Evolutionary conservation across 805 yeast genomes (phyloP).

Genomic region (Yamadazyma kitorensis): DNA sequence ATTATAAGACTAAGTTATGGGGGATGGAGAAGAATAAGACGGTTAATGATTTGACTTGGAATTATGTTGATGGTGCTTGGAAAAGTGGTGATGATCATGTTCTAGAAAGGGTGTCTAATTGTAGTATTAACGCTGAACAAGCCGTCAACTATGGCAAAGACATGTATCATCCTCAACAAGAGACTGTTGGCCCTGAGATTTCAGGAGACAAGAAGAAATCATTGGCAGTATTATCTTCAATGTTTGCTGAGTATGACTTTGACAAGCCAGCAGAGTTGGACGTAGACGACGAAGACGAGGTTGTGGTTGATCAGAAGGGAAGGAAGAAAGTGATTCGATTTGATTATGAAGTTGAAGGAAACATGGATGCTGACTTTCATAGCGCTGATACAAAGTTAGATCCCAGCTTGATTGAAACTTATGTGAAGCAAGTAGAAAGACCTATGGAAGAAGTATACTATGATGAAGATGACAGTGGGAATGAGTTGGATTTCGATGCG

Average conservation of each 20-base stretch:
- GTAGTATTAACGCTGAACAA: slow-evolving; percentile 25
- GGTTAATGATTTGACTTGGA: slow-evolving; percentile 58
- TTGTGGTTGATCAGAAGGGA: slow-evolving; percentile 36
- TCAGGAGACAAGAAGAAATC: slow-evolving; percentile 24
- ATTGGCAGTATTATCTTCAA: slow-evolving; percentile 31
- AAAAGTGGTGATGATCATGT: slow-evolving; percentile 75
- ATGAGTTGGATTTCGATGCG: slow-evolving; percentile 34
- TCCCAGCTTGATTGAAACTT: slow-evolving; percentile 20
- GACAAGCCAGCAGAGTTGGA: slow-evolving; percentile 36
- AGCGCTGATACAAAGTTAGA: slow-evolving; percentile 26
- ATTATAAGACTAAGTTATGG: slow-evolving; percentile 84
- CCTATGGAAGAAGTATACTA: slow-evolving; percentile 30
- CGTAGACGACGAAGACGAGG: slow-evolving; percentile 34
- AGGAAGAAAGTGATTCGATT: slow-evolving; percentile 27
- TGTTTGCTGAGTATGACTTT: slow-evolving; percentile 32
- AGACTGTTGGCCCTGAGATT: slow-evolving; percentile 9
- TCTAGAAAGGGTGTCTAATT: slow-evolving; percentile 50
- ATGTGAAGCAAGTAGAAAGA: slow-evolving; percentile 18
- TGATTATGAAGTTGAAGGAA: slow-evolving; percentile 31
- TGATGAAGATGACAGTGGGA: slow-evolving; percentile 41
- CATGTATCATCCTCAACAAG: slow-evolving; percentile 3
- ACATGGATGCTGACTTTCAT: slow-evolving; percentile 16
- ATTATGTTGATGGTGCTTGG: slow-evolving; percentile 70
- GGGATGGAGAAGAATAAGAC: slow-evolving; percentile 74
- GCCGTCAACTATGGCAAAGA: slow-evolving; percentile 26